A percentile compares a stretch with the other conserved stretches of the same genome.
Evolutionary conservation across 257 asterid genomes (phyloP).

Genomic region (Eustoma russellianum): DNA sequence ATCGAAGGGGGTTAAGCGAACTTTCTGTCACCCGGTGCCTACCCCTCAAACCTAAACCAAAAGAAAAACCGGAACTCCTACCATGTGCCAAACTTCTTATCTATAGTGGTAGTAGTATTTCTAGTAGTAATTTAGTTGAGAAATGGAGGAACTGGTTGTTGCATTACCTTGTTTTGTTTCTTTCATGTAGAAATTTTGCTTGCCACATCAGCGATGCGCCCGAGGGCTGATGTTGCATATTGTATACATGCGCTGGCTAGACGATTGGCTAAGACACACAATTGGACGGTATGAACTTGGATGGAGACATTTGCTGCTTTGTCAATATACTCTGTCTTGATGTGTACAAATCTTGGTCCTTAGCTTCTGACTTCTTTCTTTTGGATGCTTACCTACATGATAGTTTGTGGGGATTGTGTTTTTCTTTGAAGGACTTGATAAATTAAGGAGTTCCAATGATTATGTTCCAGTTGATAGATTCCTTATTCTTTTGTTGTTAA

Average conservation of each 20-base stretch:
- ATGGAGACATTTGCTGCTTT: conserved; percentile 6
- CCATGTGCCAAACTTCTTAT: not conserved
- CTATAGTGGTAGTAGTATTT: conserved; percentile 7
- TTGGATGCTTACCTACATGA: not conserved
- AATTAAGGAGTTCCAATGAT: not conserved
- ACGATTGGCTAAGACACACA: conserved; percentile 86
- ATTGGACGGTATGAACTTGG: conserved; percentile 73
- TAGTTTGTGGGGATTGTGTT: not conserved
- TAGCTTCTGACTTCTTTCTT: not conserved
- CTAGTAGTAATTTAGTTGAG: conserved; percentile 7
- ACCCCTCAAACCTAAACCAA: too few relatives aligned
- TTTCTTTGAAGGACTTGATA: not conserved
- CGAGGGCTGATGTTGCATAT: conserved; percentile 93
- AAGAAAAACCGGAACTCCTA: too few relatives aligned
- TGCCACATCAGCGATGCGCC: conserved; percentile 65
- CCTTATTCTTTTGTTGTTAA: not conserved
- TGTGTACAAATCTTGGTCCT: not conserved
- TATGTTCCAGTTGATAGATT: not conserved
- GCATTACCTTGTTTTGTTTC: conserved; percentile 23
- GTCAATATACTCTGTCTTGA: not conserved
- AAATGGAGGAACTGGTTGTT: conserved; percentile 24
- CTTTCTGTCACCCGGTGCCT: too few relatives aligned
- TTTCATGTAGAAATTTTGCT: conserved; percentile 76
- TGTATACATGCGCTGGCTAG: conserved; percentile 86
- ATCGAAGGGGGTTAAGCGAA: too few relatives aligned